Evolutionary conservation across 495 filamentous ascomycete genomes (phyloP).

Genomic region (Chaetomium cochliodes): DNA sequence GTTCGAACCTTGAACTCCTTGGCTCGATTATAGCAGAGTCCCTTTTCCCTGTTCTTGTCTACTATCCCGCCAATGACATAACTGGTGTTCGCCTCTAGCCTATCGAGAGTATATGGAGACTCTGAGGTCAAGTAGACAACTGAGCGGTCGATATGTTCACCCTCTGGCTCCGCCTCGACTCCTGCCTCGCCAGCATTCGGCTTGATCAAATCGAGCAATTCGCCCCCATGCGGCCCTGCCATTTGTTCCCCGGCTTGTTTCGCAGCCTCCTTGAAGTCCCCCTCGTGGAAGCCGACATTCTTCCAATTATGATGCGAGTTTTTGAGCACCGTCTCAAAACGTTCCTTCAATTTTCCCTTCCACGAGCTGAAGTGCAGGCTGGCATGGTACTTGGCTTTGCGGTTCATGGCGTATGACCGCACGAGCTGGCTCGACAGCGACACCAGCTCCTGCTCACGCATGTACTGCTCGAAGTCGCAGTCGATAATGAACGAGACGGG

Average conservation of each 20-base stretch:
- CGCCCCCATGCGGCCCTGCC: constrained; percentile 50
- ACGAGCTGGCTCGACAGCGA: constrained; percentile 82
- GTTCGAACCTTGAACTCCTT: constrained; percentile 72
- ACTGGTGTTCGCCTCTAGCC: constrained; percentile 76
- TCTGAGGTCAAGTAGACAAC: constrained; percentile 88
- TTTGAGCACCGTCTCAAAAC: constrained; percentile 71
- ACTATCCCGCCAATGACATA: constrained; percentile 96
- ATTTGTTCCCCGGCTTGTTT: constrained; percentile 60
- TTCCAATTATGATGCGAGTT: constrained; percentile 76
- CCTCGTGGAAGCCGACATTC: constrained; percentile 64
- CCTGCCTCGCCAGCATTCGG: constrained; percentile 28
- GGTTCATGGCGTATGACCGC: constrained; percentile 84
- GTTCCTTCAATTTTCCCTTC: constrained; percentile 67
- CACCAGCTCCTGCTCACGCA: constrained; percentile 77
- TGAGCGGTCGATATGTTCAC: constrained; percentile 41
- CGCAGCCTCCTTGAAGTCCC: constrained; percentile 66
- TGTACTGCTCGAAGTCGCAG: constrained; percentile 87
- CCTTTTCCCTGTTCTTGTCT: constrained; percentile 93
- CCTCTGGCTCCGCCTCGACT: constrained; percentile 33
- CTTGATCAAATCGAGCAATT: constrained; percentile 55
- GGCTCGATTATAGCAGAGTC: constrained; percentile 82
- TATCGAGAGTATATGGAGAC: constrained; percentile 72
- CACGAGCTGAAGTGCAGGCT: constrained; percentile 76
- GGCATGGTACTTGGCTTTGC: constrained; percentile 58
- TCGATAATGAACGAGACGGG: constrained; percentile 83